These are phyloP conservation scores for Oldenlandia corymbosa DNA, from an alignment of 257 asterid genomes.

Conservation along the genomic window DNA sequence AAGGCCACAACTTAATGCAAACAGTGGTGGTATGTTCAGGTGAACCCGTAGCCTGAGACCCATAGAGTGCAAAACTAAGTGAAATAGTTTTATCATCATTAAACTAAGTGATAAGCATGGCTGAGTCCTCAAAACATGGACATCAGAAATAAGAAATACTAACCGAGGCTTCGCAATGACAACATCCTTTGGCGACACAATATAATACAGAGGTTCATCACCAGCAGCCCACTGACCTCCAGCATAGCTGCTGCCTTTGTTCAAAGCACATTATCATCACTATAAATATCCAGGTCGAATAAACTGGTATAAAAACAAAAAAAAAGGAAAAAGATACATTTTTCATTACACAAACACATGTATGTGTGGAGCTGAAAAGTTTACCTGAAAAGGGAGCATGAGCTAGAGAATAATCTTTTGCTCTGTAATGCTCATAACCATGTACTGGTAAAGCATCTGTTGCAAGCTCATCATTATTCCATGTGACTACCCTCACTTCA, in stretches of 20 bases:
- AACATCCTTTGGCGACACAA: conserved; percentile 97
- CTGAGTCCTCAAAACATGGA: not conserved
- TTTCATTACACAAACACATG: not conserved
- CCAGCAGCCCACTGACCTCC: conserved; percentile 99
- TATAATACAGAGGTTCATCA: conserved; percentile 86
- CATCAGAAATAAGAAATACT: conserved; percentile 23
- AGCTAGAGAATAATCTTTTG: conserved; percentile 91
- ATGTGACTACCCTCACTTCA: conserved; percentile 90
- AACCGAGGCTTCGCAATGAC: conserved; percentile 99
- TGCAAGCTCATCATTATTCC: conserved; percentile 90
- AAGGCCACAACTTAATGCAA: no score
- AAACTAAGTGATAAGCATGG: not conserved
- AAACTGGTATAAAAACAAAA: conserved; percentile 2
- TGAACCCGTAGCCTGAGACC: no score
- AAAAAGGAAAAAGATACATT: not conserved
- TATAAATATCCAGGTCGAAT: conserved; percentile 10
- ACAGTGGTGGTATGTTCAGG: no score
- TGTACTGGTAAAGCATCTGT: conserved; percentile 95
- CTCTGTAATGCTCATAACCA: conserved; percentile 98
- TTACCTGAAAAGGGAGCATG: conserved; percentile 97
- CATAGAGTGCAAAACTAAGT: no score
- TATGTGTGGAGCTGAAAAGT: conserved; percentile 18
- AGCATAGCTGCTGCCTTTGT: conserved; percentile 86
- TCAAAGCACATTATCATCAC: conserved; percentile 30
- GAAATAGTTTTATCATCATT: not conserved